These are phyloP conservation scores for Ustilago trichophora DNA, from an alignment of 1,284 basidiomycete genomes.

Conservation along the genomic window DNA sequence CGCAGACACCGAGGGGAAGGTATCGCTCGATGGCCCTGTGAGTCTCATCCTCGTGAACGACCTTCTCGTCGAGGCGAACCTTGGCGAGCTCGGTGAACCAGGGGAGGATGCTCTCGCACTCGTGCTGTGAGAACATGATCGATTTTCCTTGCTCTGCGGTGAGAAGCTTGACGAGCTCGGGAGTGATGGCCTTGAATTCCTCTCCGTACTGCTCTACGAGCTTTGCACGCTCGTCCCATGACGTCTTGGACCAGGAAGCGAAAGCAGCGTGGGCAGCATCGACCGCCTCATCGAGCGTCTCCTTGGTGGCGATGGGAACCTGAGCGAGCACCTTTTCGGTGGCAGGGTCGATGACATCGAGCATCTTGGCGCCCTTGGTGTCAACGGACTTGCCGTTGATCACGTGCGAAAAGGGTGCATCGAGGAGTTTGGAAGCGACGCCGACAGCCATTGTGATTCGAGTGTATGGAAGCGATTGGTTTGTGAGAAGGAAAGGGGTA, in stretches of 20 bases:
- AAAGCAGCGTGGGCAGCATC: slow-evolving; percentile 40
- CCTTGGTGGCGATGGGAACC: slow-evolving; percentile 35
- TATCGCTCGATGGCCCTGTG: slow-evolving; percentile 22
- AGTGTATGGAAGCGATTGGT: no score
- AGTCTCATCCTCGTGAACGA: slow-evolving; percentile 23
- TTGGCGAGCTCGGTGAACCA: slow-evolving; percentile 39
- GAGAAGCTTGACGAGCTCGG: slow-evolving; percentile 40
- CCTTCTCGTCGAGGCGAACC: slow-evolving; percentile 32
- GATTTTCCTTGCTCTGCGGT: slow-evolving; percentile 46
- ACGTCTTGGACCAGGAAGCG: slow-evolving; percentile 28
- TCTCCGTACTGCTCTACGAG: slow-evolving; percentile 29
- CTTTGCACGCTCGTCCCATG: slow-evolving; percentile 39
- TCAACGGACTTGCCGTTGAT: slow-evolving; percentile 43
- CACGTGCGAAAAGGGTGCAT: slow-evolving; percentile 37
- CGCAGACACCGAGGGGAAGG: slow-evolving; percentile 40
- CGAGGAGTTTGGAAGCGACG: slow-evolving; percentile 29
- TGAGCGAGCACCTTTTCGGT: slow-evolving; percentile 40
- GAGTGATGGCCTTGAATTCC: slow-evolving; percentile 20
- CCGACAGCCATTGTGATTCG: slow-evolving; percentile 33
- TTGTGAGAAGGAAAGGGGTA: background rate
- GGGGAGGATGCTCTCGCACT: slow-evolving; percentile 20
- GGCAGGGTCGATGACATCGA: slow-evolving; percentile 46
- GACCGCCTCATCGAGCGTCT: slow-evolving; percentile 34
- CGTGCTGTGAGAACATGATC: slow-evolving; percentile 14
- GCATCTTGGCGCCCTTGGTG: slow-evolving; percentile 26